Base-by-base conservation (phyloP, 2,329 filamentous ascomycete genomes). In the Alternaria rosae region DNA sequence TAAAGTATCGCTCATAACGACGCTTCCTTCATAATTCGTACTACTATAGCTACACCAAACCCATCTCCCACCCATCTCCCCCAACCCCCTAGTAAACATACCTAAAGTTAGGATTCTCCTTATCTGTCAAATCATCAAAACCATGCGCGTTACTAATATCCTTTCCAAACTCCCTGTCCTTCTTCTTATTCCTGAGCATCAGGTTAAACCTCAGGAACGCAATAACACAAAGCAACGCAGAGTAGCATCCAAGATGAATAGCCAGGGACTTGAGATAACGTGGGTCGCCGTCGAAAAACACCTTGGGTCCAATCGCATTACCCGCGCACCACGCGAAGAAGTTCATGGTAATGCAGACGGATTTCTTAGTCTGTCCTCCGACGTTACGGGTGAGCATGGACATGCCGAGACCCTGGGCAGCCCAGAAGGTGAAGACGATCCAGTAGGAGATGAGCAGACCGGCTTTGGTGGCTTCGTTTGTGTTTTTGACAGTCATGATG, bases 371-470 rank as follows among this genome's bases (percentile, higher is more conserved):
- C 69, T 91, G 89, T 0, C 91, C 91, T 25, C 88, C 91, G 10
- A 92, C 82, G 71, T 92, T 92, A 15, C 89, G 85, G 0, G 87
- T 87, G 59, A 92, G 84, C 82, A 92, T 85, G 13, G 88, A 89
- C 69, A 92, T 84, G 8, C 85, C 82, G 12, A 92, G 81, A 2
- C 88, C 90, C 70, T 91, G 87, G 0, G 89, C 90, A 0, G 90
- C 89, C 90, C 90, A 93, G 85, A 93, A 93, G 6, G 89, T 92
- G 17, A 92, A 84, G 0, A 88, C 89, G 64, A 93, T 89, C 80
- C 93, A 93, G 82, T 93, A 93, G 71, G 85, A 86, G 71, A 93
- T 86, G 13, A 93, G 80, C 0, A 93, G 83, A 6, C 91, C 91
- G 26, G 89, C 84, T 77, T 90, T 85, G 38, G 87, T 88, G 9